Evolutionary conservation across 2,329 filamentous ascomycete species (phyloP).

Genomic region (Fulvia fulva): DNA sequence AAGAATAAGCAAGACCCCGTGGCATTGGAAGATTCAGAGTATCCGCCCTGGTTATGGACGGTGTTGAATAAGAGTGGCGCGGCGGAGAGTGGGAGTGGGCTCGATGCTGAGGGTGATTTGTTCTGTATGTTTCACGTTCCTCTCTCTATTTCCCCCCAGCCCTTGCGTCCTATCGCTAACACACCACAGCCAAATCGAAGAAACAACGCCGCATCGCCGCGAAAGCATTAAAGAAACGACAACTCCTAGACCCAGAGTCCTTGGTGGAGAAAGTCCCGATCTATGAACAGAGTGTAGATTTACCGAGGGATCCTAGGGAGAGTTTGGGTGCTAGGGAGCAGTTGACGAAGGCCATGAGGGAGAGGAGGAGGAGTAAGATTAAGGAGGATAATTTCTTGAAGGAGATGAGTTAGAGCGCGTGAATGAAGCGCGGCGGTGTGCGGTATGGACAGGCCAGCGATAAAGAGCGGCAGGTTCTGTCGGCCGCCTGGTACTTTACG

Average conservation of each 20-base stretch:
- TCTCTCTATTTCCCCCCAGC: neutral
- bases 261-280: constrained; percentile 64
- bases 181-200: constrained; percentile 68
- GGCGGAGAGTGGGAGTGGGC: constrained; percentile 45
- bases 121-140: constrained; percentile 63
- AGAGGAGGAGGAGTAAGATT: constrained; percentile 69
- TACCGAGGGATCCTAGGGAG: constrained; percentile 51
- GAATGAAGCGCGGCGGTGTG: neutral
- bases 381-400: constrained; percentile 85
- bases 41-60: constrained; percentile 76
- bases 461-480: too few species aligned
- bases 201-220: constrained; percentile 71
- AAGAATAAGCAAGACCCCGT: constrained; percentile 71
- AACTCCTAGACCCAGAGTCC: constrained; percentile 62
- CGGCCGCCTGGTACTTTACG: too few species aligned
- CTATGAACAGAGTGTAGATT: constrained; percentile 72
- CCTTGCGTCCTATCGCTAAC: neutral
- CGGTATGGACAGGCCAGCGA: neutral
- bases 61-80: constrained; percentile 54
- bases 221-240: constrained; percentile 59
- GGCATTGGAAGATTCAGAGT: constrained; percentile 68
- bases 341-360: constrained; percentile 67
- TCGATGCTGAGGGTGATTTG: constrained; percentile 62
- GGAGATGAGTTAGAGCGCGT: constrained; percentile 57
- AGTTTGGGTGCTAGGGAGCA: constrained; percentile 54